phyloP scores from a whole-genome alignment of 2,329 filamentous ascomycete species.

The Spiromastix sp. region DNA sequence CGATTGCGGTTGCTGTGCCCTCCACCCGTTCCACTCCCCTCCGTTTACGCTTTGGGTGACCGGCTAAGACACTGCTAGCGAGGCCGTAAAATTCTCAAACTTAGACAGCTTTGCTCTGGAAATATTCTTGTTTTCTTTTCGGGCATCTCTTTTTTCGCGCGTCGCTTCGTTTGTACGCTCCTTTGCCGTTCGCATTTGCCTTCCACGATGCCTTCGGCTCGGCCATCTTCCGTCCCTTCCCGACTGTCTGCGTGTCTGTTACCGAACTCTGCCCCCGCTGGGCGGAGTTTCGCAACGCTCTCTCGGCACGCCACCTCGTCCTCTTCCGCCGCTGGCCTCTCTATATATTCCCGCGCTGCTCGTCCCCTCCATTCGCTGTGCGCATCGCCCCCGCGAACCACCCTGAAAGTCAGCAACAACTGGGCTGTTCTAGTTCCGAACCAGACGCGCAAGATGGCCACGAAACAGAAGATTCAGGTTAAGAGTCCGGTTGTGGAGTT shows the following conservation, averaged over 20 bases:
- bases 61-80: too few species aligned
- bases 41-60: not conserved
- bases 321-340: constrained; percentile 19
- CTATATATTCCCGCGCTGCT: constrained; percentile 5
- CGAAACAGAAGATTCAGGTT: constrained; percentile 86
- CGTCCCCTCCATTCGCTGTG: constrained; percentile 17
- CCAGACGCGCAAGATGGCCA: constrained; percentile 37
- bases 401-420: constrained; percentile 3
- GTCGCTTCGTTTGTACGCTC: constrained; percentile 8
- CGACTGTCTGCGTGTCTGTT: constrained; percentile 20
- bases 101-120: too few species aligned
- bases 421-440: constrained; percentile 4
- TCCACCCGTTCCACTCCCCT: not conserved
- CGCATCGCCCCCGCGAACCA: constrained; percentile 10
- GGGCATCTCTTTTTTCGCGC: constrained; percentile 2
- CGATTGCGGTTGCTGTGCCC: not conserved
- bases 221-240: constrained; percentile 30
- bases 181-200: constrained; percentile 7
- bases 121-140: too few species aligned
- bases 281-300: constrained; percentile 8
- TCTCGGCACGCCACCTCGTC: constrained; percentile 11
- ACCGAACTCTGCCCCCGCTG: constrained; percentile 7
- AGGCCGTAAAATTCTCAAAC: too few species aligned
- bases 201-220: constrained; percentile 25
- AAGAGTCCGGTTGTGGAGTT: constrained; percentile 98